Conservation (phyloP, 805 yeast species). For the Starmera pachycereana region DNA sequence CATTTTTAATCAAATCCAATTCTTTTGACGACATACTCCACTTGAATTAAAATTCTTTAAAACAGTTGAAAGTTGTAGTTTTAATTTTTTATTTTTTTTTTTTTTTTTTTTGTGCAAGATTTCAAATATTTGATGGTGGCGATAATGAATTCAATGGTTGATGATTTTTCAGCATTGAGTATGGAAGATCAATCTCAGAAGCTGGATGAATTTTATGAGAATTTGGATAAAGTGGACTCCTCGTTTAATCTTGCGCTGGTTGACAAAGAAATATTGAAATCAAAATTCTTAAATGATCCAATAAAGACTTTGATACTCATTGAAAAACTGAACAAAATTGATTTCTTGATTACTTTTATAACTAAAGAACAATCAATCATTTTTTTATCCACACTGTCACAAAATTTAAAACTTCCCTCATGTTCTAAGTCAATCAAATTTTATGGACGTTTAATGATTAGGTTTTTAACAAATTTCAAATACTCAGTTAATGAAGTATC, state of each 20-base stretch:
- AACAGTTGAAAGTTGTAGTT: no score
- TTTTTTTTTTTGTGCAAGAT: no score
- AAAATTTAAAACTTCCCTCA: background rate
- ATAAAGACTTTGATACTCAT: slow-evolving; percentile 2
- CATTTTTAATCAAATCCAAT: slow-evolving; percentile 8
- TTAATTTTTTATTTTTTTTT: no score
- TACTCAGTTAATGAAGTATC: slow-evolving; percentile 9
- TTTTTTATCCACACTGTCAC: slow-evolving; percentile 4
- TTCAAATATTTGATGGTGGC: no score
- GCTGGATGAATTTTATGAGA: no score
- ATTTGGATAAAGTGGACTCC: background rate
- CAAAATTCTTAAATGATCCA: slow-evolving; percentile 2
- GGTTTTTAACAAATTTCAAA: slow-evolving; percentile 17
- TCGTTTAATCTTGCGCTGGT: background rate
- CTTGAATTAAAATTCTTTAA: background rate
- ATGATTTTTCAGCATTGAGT: no score
- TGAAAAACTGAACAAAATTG: background rate
- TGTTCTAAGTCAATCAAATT: no score
- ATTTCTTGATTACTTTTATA: slow-evolving; percentile 1
- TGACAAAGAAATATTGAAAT: background rate
- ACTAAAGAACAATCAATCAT: slow-evolving; percentile 2
- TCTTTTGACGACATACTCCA: slow-evolving; percentile 8
- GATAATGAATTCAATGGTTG: no score
- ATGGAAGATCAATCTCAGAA: no score
- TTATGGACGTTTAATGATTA: slow-evolving; percentile 12